Evolutionary conservation across 2,329 filamentous ascomycete genomes (phyloP), one percentile per base, ranked within the genome.

Genomic region (Parasarocladium wereldwijsianum): DNA sequence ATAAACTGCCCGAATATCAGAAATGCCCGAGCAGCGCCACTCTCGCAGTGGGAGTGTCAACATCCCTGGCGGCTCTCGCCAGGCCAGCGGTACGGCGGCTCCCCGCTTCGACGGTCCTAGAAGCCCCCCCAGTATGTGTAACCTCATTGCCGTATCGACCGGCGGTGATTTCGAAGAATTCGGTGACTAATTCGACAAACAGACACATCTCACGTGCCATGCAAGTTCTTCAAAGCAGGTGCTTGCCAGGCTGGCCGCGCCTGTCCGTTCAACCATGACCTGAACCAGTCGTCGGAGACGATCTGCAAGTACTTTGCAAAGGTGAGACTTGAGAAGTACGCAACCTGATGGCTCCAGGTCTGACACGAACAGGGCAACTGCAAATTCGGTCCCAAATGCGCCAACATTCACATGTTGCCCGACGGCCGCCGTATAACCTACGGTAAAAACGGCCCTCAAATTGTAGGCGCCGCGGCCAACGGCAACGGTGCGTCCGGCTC

Each of bases 241-340:
- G 76, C 84, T 46, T 98, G 90, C 55, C 87, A 96, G 66, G 90
- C 90, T 34, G 90, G 90, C 43, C 82, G 81, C 52, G 84, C 86
- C 40, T 98, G 90, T 60, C 90, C 90, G 23, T 98, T 96, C 58
- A 83, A 85, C 45, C 90, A 98, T 59, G 87, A 92, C 39, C 75
- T 90, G 39, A 82, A 90, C 50, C 70, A 76, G 17, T 73, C 85
- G 23, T 71, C 80, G 30, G 84, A 94, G 52, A 86, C 81, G 37
- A 75, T 92, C 40, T 98, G 90, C 76, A 98, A 96, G 59, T 98
- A 96, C 60, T 98, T 96, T 54, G 81, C 86, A 49, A 98, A 96
- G 77, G 85, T 93, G 11, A 17, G 28, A 17, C 8, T 13, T 22
- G 19, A 10, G 11, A 26, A 17, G 18, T 14, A 8, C 24, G n/a